phyloP scores from a whole-genome alignment of 2,329 filamentous ascomycete species.

The Aureobasidium namibiae region DNA sequence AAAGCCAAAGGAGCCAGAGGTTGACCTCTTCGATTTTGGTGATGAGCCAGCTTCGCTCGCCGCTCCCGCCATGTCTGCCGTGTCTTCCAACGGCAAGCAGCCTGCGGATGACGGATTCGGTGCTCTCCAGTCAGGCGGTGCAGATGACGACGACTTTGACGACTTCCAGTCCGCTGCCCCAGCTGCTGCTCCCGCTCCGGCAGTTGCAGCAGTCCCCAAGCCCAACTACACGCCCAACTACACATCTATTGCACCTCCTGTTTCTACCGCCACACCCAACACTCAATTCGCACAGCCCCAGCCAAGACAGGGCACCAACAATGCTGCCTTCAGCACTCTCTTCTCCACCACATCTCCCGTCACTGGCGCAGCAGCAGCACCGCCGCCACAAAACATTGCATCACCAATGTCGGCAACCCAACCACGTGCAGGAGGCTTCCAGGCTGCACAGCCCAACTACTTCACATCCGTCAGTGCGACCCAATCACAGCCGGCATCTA shows the following conservation, averaged over 20 bases:
- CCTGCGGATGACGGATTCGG: conserved; percentile 72
- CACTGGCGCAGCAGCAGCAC: conserved; percentile 46
- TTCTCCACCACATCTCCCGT: conserved; percentile 74
- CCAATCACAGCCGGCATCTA: conserved; percentile 28
- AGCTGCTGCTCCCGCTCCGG: conserved; percentile 30
- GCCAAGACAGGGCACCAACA: conserved; percentile 75
- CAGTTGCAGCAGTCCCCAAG: conserved; percentile 26
- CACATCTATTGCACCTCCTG: conserved; percentile 38
- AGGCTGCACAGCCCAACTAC: conserved; percentile 82
- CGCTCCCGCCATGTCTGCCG: conserved; percentile 31
- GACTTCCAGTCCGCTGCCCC: conserved; percentile 88
- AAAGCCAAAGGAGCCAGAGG: conserved; percentile 81
- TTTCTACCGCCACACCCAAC: conserved; percentile 42
- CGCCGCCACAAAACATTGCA: conserved; percentile 22
- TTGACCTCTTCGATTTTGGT: conserved; percentile 81
- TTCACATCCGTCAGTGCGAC: conserved; percentile 66
- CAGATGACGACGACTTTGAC: conserved; percentile 81
- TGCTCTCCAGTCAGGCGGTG: conserved; percentile 77
- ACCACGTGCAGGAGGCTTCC: conserved; percentile 56
- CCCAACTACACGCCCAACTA: conserved; percentile 31
- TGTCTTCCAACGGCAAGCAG: conserved; percentile 37
- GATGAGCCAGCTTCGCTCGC: conserved; percentile 59
- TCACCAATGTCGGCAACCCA: conserved; percentile 30
- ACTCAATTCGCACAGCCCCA: conserved; percentile 74
- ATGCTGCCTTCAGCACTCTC: conserved; percentile 71